Conservation (phyloP, 2,329 filamentous ascomycete species). For the Pseudocercospora macadamiae region DNA sequence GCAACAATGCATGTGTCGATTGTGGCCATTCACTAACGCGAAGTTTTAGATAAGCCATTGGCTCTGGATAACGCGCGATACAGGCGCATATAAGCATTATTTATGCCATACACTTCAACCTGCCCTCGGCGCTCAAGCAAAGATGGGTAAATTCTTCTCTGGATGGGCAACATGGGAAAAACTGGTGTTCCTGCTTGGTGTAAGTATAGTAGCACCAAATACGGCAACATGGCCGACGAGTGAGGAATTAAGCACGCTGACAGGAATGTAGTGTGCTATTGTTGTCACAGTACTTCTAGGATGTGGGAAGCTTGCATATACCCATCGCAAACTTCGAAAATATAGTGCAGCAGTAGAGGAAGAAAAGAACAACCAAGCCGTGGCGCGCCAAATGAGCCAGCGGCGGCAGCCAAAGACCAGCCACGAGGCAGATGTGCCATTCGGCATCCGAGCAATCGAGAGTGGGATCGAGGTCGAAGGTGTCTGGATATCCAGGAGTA, state of each 20-base stretch:
- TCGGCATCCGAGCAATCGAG: conserved; percentile 83
- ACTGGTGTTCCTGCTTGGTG: conserved; percentile 69
- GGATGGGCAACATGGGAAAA: conserved; percentile 83
- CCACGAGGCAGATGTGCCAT: conserved; percentile 72
- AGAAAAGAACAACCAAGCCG: conserved; percentile 34
- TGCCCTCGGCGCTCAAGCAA: neutral
- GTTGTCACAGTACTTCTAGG: conserved; percentile 69
- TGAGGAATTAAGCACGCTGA: conserved; percentile 32
- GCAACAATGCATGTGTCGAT: too few relatives aligned
- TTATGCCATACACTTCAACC: conserved; percentile 13
- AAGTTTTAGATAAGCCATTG: neutral
- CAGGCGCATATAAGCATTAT: neutral
- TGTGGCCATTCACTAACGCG: neutral
- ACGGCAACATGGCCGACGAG: conserved; percentile 11
- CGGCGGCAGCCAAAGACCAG: conserved; percentile 14
- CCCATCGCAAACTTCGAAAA: conserved; percentile 46
- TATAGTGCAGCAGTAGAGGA: conserved; percentile 40
- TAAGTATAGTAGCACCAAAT: conserved; percentile 51
- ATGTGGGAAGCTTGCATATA: conserved; percentile 63
- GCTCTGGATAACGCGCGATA: neutral
- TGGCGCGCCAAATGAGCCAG: conserved; percentile 40
- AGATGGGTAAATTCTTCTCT: conserved; percentile 44
- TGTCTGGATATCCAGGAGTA: conserved; percentile 60
- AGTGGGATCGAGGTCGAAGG: conserved; percentile 82
- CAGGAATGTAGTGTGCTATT: conserved; percentile 62